Evolutionary conservation across 768 basidiomycete species (phyloP), one percentile per base, ranked within the genome.

Genomic region (Rhodosporidiobolus sp.): DNA sequence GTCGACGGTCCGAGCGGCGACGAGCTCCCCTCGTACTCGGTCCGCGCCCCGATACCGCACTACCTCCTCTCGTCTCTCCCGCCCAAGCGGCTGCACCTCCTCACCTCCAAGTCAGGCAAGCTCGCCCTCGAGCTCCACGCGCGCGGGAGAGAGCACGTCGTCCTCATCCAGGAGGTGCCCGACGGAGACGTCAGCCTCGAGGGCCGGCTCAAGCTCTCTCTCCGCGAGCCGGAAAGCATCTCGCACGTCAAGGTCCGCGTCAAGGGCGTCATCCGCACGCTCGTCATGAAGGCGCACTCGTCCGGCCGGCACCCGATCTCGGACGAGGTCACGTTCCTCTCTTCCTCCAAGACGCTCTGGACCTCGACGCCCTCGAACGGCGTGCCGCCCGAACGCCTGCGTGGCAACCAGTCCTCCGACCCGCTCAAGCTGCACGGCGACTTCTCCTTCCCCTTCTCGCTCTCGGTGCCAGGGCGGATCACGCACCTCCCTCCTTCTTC

Each of bases 201-300:
- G 0, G 74, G 74, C 7, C 12, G 11, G n/a, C 46, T 76, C 9
- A 50, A n/a, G 16, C 14, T 76, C 1, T 1, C 20, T 8, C 50
- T 76, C 19, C 20, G 3, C 16, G 48, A 60, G 8, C 70, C 70
- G 2, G 74, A 76, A 56, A 1, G 63, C 17, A 61, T 76, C 48
- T 61, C 63, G 20, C 62, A 69, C 30, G 24, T 76, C 54, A 57
- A 58, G 38, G 50, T 72, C 22, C 38, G 74, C 17, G n/a, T 76
- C 10, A 76, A 76, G 53, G 74, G 74, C 9, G 50, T 76, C 7
- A 61, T 76, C 14, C 22, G 71, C 28, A 76, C 74, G 19, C 52
- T 71, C 35, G 70, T 72, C 24, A 60, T 67, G 55, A 66, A 66
- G 53, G 71, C 67, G 30, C 70, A 72, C 16, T 56, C 58, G 0